Evolutionary conservation across 1,284 basidiomycete genomes (phyloP), one percentile per base, ranked within the genome.

Genomic region (Afroboletus lepidellus): DNA sequence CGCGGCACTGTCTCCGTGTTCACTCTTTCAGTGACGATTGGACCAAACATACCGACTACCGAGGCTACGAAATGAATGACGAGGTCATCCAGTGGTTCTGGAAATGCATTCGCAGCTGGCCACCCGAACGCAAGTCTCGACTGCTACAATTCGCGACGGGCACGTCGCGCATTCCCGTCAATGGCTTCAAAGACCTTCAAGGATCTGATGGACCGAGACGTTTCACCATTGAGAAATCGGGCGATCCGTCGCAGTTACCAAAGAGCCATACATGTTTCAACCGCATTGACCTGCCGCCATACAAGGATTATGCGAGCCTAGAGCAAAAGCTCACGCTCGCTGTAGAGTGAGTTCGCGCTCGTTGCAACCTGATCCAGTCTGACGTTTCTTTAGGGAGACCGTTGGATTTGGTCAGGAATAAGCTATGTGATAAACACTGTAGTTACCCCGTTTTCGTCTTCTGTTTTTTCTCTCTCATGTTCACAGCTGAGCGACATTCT

Each of bases 61-160:
- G 84, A 57, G 84, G 80, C 18, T 87, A 87, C 61, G 83, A 84
- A 67, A 78, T 84, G 69, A 83, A 81, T 54, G 91, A 93, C 64
- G 87, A 92, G 62, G 94, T 97, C 42, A 93, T 97, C 56, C 90
- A 95, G 66, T 97, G 94, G 94, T 97, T 97, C 85, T 97, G 94
- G 94, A 90, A 95, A 74, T 92, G 90, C 63, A 89, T 97, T 38
- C 84, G 89, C 56, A 83, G 84, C 54, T 97, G 94, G 94, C 93
- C 94, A 2, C 84, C 93, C 0, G 94, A 96, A 76, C 86, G 92
- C 71, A 94, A 95, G 74, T 90, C 89, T 15, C 86, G 93, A 39
- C 73, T 95, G 43, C 73, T 94, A 42, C 94, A 96, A 70, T 96
- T 97, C 69, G 91, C 92, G 3, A 96, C 94, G 8, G 94, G 94